These are phyloP conservation scores for Chionographis japonica DNA, from an alignment of 106 monocot species.

Conservation along the genomic window DNA sequence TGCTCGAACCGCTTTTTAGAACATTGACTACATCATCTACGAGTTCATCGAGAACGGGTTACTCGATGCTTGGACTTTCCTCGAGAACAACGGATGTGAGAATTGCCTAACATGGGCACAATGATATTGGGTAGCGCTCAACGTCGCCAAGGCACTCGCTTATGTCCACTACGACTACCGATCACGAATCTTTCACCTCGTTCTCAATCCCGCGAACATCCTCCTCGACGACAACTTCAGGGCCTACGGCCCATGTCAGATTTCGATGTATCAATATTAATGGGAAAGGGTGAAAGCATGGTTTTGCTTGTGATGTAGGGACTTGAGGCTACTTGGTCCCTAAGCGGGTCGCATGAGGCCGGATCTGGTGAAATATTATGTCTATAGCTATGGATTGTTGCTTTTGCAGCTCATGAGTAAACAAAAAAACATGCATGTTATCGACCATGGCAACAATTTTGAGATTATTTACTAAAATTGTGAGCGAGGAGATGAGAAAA, in stretches of 20 bases:
- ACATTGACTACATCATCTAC: constrained; percentile 47
- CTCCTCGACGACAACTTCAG: constrained; percentile 47
- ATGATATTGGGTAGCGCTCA: constrained; percentile 42
- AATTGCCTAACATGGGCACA: constrained; percentile 24
- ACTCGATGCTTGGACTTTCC: constrained; percentile 46
- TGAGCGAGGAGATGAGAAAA: constrained; percentile 32
- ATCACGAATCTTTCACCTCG: constrained; percentile 31
- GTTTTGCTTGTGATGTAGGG: constrained; percentile 23
- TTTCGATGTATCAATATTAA: constrained; percentile 16
- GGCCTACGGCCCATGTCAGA: constrained; percentile 16
- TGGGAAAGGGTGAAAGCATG: not conserved
- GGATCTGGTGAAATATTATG: constrained; percentile 23
- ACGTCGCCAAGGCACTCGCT: constrained; percentile 45
- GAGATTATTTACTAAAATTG: constrained; percentile 29
- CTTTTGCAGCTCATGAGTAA: constrained; percentile 51
- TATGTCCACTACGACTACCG: constrained; percentile 53
- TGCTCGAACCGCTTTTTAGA: too few species aligned
- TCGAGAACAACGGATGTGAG: not conserved
- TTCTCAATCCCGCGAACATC: constrained; percentile 65
- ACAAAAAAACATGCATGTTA: constrained; percentile 3
- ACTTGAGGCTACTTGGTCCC: constrained; percentile 37
- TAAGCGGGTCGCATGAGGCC: constrained; percentile 7
- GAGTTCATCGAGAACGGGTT: constrained; percentile 49
- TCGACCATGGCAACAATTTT: constrained; percentile 21
- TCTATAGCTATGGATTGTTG: constrained; percentile 51